These are phyloP conservation scores for Aspergillus versicolor DNA, from an alignment of 2,329 filamentous ascomycete species.

Conservation along the genomic window DNA sequence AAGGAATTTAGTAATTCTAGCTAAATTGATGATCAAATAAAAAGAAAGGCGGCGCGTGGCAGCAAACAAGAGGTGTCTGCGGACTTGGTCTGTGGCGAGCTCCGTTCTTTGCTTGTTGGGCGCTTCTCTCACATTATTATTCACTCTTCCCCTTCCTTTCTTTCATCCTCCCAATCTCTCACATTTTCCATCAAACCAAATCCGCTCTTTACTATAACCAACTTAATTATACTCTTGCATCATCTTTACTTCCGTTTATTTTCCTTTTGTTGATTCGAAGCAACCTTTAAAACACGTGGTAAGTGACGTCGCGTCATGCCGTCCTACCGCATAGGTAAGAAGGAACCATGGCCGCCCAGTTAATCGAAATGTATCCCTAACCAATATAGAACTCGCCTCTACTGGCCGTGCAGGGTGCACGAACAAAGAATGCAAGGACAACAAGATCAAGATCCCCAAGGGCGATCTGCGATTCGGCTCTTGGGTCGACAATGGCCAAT, in stretches of 20 bases:
- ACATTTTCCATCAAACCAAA: slow-evolving; percentile 5
- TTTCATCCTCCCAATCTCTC: background rate
- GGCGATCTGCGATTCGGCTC: slow-evolving; percentile 75
- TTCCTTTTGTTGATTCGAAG: background rate
- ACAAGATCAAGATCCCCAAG: slow-evolving; percentile 69
- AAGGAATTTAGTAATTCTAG: background rate
- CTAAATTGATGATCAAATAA: background rate
- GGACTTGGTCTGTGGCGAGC: slow-evolving; percentile 24
- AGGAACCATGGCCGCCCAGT: background rate
- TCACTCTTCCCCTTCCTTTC: slow-evolving; percentile 1
- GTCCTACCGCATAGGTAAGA: slow-evolving; percentile 11
- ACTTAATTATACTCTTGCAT: background rate
- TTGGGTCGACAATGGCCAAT: slow-evolving; percentile 63
- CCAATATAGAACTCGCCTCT: slow-evolving; percentile 63
- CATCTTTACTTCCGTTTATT: background rate
- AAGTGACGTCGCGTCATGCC: slow-evolving; percentile 6
- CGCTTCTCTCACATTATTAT: background rate
- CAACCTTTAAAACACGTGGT: background rate
- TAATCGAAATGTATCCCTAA: background rate
- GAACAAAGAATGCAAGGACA: slow-evolving; percentile 70
- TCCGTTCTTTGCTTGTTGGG: slow-evolving; percentile 14
- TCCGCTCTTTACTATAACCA: background rate
- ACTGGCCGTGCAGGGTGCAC: slow-evolving; percentile 74
- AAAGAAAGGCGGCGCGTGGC: background rate
- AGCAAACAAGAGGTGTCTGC: slow-evolving; percentile 11